Base-by-base conservation (phyloP, 192 early-diverging fungal species). In the Rhizoclosmatium sp. region DNA sequence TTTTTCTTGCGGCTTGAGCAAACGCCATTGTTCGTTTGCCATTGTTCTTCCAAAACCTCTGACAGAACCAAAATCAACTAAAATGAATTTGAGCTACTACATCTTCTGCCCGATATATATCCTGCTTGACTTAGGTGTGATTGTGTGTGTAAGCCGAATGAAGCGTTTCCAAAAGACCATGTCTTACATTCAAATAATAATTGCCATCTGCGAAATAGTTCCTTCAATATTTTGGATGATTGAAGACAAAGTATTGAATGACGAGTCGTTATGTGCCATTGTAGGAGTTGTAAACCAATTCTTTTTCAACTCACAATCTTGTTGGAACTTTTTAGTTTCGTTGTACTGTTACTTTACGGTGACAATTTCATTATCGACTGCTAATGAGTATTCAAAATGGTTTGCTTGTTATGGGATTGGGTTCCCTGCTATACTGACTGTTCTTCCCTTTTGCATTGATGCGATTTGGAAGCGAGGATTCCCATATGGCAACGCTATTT, bases 221-320 rank as follows among this genome's bases (percentile, higher is more conserved):
- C 10, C 23, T 59, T n/a, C 21, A 10, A 59, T 72, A 19, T 19
- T 59, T 16, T 59, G 48, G 51, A 59, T 54, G 21, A 59, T 72
- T 42, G 71, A 56, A 16, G 19, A 51, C 47, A 56, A 7, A 16
- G 40, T 72, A 9, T 9, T 42, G 9, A 19, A 59, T 9, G 9
- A 65, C 62, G 46, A 68, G 40, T 10, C 42, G 3, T 3, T 68
- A 2, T 75, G 72, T 1, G 23, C n/a, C 3, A 23, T 60, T 4
- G 21, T 75, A 9, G 72, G 72, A 59, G 60, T 46, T 2, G 40
- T 75, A 2, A 19, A 44, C 41, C 72, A 75, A n/a, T 75, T 75
- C 59, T 60, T 41, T 59, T 5, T 59, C 2, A 47, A 21, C 23
- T 9, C 59, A 2, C 9, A n/a, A 39, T 39, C 72, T 9, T 45